Base-by-base conservation (phyloP, 2,329 filamentous ascomycete species). In the Colletotrichum euphorbiae region DNA sequence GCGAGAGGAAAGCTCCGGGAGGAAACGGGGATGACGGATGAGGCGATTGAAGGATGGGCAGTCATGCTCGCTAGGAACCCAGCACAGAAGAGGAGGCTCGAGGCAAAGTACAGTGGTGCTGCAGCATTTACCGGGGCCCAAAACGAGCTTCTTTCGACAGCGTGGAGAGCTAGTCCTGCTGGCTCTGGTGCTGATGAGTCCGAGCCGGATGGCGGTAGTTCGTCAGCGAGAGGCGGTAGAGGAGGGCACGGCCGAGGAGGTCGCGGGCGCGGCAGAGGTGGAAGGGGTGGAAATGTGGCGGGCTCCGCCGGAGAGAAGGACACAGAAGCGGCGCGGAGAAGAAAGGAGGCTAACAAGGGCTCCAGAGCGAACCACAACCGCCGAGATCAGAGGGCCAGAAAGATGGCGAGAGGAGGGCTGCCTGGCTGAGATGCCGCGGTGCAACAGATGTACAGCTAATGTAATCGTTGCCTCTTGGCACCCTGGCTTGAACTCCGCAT, bases 21-120 rank as follows among this genome's bases (percentile, higher is more conserved):
- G 21, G 90, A 94, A 68, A 97, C 93, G 1, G 91, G 91, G 4
- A 93, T 98, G 93, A 94, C 93, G 0, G 94, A 98, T 73, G 95
- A 98, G 79, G 90, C 91, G 3, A 91, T 99, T 38, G 96, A 98
- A 79, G 96, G 96, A 5, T 99, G 95, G 94, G 93, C 88, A 0
- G 82, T 97, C 55, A 97, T 98, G 93, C 80, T 98, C 7, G 81
- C 83, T 12, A 87, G 94, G 36, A 91, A 95, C 73, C 86, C 92
- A 1, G 87, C 88, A 73, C 86, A 90, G 68, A 82, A 91, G 76
- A 87, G 88, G 64, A 85, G 87, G 63, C 80, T 98, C 48, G 93
- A 97, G 78, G 85, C 85, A 57, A 91, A 89, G 74, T 91, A 90
- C 73, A 85, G 85, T 11, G 66, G 66, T 2, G 54, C 61, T 3